Evolutionary conservation across 2,329 filamentous ascomycete genomes (phyloP), one percentile per base, ranked within the genome.

Genomic region (Talaromyces sp.): DNA sequence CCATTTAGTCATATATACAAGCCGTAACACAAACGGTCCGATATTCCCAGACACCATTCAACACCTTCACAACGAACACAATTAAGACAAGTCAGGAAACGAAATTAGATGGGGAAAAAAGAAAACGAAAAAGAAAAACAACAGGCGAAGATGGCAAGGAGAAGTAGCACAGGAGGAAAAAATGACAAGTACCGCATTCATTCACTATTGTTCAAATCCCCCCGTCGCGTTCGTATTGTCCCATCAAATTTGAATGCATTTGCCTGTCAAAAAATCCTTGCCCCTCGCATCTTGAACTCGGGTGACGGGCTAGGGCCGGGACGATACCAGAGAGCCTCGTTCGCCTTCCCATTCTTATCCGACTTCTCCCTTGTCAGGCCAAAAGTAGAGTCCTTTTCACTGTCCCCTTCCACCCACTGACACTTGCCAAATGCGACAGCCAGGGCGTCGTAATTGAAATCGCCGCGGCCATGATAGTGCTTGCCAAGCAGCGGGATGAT

Each of bases 401-500:
- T n/a, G 30, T 53, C 50, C 50, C 31, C 27, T 31, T 53, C 50
- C 6, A 53, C 50, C 50, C 50, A 53, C 14, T 53, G 50, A 31
- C 50, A 53, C 27, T 53, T 28, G 50, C 50, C 30, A n/a, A 53
- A 53, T 8, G 50, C 27, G 50, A 6, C 3, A 30, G 50, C 3
- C 28, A 53, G 27, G 9, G 50, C 50, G 9, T 53, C 50, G 28
- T 53, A 53, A 10, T 31, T 53, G 50, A 53, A 53, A 8, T 53
- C 50, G 12, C 50, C 50, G 10, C 50, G 50, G 50, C 50, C 50
- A 9, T 53, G 50, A 53, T 53, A 53, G 30, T 53, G 50, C 5
- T 53, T 51, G 34, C 57, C 57, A 5, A 59, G 34, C 2, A 59
- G 10, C n/a, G 57, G 57, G 8, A 53, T 53, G 28, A 59, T 54